Evolutionary conservation across 805 yeast species (phyloP), one percentile per base, ranked within the genome.

Genomic region (Barnettozyma populi): DNA sequence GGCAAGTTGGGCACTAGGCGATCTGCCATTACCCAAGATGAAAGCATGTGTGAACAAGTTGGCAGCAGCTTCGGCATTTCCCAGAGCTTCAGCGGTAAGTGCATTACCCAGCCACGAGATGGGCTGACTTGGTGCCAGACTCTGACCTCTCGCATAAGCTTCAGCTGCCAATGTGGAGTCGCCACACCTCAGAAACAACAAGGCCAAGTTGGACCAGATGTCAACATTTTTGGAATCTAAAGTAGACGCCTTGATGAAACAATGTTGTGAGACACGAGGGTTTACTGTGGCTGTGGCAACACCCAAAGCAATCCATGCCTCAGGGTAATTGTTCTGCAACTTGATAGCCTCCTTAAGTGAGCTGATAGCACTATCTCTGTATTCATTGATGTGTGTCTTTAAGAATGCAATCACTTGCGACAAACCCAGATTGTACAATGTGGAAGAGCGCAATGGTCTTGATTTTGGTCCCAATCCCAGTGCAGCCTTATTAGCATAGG

Each of bases 41-140:
- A 76, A 86, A 0, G 96, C 86, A 65, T 94, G 97, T 1, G 86
- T 83, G 57, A 82, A 82, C 43, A 86, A 63, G 13, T 74, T 70
- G 5, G 73, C 61, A 0, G 95, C 82, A n/a, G 69, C 71, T 1
- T 62, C 64, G 0, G 37, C 36, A 42, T 82, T 74, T 2, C 85
- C 87, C 11, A 60, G 55, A 0, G 72, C 76, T 47, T 77, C 75
- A 7, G 74, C 67, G 1, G 78, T 71, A 32, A 92, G 60, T 0
- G 97, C 97, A 57, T 83, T 81, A 1, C 96, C 97, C 29, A 86
- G 62, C 98, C 98, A 94, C 0, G 97, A 78, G 6, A 71, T 71
- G 0, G 86, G 72, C 44, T 74, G 75, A 45, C 82, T 85, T 3
- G 99, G 97, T 2, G 90, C 84, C 11, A 88, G 69, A 19, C 96